phyloP scores from a whole-genome alignment of 805 yeast species.

The Suhomyces emberorum region DNA sequence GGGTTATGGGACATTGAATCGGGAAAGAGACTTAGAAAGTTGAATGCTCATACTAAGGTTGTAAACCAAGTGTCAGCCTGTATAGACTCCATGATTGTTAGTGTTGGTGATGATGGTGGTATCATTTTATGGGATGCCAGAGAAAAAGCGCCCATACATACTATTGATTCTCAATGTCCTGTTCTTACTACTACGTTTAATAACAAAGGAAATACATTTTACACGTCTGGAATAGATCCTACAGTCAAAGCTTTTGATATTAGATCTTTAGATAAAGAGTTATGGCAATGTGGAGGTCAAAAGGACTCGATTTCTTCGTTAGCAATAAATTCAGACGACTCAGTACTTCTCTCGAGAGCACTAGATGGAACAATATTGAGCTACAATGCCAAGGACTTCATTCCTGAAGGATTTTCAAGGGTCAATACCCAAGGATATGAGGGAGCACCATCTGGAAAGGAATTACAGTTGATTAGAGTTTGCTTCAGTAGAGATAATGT shows the following conservation, averaged over 20 bases:
- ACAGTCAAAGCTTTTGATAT: constrained; percentile 57
- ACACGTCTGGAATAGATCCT: constrained; percentile 68
- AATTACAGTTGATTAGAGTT: constrained; percentile 50
- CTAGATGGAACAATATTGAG: constrained; percentile 56
- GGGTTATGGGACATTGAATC: constrained; percentile 61
- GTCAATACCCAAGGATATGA: constrained; percentile 47
- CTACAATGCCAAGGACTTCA: constrained; percentile 49
- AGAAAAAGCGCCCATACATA: constrained; percentile 40
- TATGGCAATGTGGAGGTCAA: constrained; percentile 46
- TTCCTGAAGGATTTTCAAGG: constrained; percentile 39
- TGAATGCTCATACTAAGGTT: constrained; percentile 47
- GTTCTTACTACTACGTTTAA: constrained; percentile 44
- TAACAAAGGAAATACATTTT: constrained; percentile 42
- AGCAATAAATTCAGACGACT: constrained; percentile 44
- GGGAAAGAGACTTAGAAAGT: constrained; percentile 53
- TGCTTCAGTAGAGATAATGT: constrained; percentile 42
- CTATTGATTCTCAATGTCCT: constrained; percentile 53
- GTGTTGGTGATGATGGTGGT: constrained; percentile 67
- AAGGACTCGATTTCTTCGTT: constrained; percentile 51
- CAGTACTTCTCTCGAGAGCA: constrained; percentile 49
- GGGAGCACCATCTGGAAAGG: constrained; percentile 56
- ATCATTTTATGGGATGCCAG: constrained; percentile 64
- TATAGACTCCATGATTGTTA: constrained; percentile 30
- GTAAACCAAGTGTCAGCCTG: constrained; percentile 50
- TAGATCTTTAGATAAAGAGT: constrained; percentile 36